Base-by-base conservation (phyloP, 2,329 filamentous ascomycete species). In the Colletotrichum brevisporum region DNA sequence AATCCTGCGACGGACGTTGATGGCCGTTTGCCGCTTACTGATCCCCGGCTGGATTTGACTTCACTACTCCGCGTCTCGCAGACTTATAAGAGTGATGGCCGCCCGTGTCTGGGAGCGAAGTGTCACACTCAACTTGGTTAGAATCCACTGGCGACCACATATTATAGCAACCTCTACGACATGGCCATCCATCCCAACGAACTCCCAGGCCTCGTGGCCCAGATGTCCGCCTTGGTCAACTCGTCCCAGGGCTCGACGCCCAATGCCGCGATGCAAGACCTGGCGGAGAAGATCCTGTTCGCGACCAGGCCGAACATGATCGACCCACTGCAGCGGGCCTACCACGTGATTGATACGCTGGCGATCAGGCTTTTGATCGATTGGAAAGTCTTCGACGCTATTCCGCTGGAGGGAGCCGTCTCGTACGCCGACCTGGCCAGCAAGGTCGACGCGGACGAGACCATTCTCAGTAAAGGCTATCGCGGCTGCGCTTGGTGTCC, bases 321-420 rank as follows among this genome's bases (percentile, higher is more conserved):
- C 12, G 59, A 62, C 0, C 16, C 50, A 16, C 47, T 62, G 50
- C 6, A 45, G 2, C 39, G 59, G 2, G 4, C 47, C 3, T 54
- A 16, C 0, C 48, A 36, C 5, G 18, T 36, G 6, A 16, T 54
- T 0, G 36, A 62, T 8, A 5, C 21, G 0, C 50, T 54, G 2
- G n/a, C 21, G 0, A 10, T 62, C 0, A 24, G 59, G 24, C 69
- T 79, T 5, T 80, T 81, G 61, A 68, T 75, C 21, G 70, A 75
- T 26, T 79, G 79, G 76, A 71, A 74, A 6, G 75, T 72, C 0
- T 81, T 81, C 54, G 76, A 79, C 13, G 59, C 63, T 4, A 78
- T 82, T 16, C 78, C 78, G 0, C 10, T 63, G 1, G 71, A 73
- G 0, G 78, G 73, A 0, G 31, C 63, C 1, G 76, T 80, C 18